phyloP scores from a whole-genome alignment of 2,329 filamentous ascomycete genomes.

The Trichoderma guizhouense region DNA sequence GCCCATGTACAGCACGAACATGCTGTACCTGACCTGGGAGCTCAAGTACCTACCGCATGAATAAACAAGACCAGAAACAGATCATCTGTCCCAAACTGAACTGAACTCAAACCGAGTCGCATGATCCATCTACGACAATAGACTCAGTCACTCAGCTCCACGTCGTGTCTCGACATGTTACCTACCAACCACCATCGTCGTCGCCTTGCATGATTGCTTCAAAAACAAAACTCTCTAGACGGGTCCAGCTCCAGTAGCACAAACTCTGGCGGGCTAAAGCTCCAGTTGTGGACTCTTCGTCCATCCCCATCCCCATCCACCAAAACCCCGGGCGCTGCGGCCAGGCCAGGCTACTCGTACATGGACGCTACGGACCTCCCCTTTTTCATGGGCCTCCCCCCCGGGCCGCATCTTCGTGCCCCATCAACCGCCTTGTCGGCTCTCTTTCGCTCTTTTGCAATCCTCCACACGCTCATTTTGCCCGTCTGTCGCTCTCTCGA shows the following conservation, averaged over 20 bases:
- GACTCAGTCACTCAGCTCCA: background rate
- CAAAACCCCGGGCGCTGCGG: conserved; percentile 1
- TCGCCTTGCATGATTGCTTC: conserved; percentile 6
- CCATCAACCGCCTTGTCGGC: conserved; percentile 1
- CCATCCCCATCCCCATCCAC: background rate
- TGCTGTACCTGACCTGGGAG: background rate
- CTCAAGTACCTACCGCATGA: too few species aligned
- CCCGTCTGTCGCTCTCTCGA: conserved; percentile 14
- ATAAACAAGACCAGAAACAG: background rate
- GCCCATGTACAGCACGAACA: background rate
- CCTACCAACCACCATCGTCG: background rate
- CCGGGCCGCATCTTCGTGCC: conserved; percentile 14
- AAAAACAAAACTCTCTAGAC: background rate
- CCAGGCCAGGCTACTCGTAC: background rate
- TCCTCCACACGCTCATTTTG: conserved; percentile 16
- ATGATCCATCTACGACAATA: background rate
- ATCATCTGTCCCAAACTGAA: background rate
- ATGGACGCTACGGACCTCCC: background rate
- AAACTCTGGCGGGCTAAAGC: background rate
- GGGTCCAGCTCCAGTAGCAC: background rate
- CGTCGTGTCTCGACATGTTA: background rate
- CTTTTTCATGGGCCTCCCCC: conserved; percentile 16
- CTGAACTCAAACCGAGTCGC: background rate
- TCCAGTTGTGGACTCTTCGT: background rate
- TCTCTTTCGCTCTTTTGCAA: conserved; percentile 4